phyloP scores from a whole-genome alignment of 352 stramenopile genomes.

The Globisporangium solare region DNA sequence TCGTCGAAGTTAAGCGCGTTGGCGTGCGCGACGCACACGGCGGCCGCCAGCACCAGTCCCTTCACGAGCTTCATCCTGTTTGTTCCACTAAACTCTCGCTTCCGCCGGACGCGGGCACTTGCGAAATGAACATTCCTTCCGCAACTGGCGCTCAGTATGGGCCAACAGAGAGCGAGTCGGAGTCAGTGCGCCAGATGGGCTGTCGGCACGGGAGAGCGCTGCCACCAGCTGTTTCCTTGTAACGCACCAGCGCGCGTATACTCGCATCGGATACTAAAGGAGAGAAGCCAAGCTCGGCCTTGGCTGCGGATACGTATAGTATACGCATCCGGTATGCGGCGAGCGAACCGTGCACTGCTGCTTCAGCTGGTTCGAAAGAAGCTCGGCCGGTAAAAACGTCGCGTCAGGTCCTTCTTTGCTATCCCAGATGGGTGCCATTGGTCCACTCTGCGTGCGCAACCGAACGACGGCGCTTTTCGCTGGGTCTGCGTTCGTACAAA shows the following conservation, averaged over 20 bases:
- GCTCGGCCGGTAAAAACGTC: constrained; percentile 5
- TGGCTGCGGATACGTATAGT: background rate
- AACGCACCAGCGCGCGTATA: background rate
- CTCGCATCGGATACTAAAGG: background rate
- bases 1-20: constrained; percentile 48
- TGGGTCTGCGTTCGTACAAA: background rate
- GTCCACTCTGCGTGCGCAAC: constrained; percentile 1
- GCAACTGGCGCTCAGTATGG: constrained; percentile 13
- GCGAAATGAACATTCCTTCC: background rate
- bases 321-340: background rate
- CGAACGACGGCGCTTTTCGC: background rate
- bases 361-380: constrained; percentile 7
- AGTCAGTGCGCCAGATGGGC: constrained; percentile 13
- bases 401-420: background rate
- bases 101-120: background rate
- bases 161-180: constrained; percentile 10
- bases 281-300: too few species aligned
- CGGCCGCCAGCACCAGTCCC: constrained; percentile 48
- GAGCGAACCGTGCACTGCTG: too few species aligned
- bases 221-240: constrained; percentile 13
- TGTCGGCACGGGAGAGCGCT: constrained; percentile 2
- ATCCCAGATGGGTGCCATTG: constrained; percentile 7
- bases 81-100: too few species aligned
- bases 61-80: constrained; percentile 34
- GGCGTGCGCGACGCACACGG: constrained; percentile 44